Percentiles rank a stretch among this genome's conserved stretches.
Evolutionary conservation across 2,329 filamentous ascomycete species (phyloP).

Genomic region (Aschersonia sp.): DNA sequence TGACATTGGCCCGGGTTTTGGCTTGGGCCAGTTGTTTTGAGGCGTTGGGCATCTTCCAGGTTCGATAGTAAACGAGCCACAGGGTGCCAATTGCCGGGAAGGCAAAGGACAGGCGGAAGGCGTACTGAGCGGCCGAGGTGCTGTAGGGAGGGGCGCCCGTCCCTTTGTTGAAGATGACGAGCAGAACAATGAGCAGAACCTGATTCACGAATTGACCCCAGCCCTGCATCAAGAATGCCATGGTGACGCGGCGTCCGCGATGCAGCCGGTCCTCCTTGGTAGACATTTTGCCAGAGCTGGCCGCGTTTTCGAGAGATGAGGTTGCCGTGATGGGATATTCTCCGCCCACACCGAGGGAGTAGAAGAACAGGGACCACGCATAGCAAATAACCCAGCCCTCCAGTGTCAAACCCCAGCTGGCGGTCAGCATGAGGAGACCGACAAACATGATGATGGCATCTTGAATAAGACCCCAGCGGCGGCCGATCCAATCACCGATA

Average conservation of each 20-base stretch:
- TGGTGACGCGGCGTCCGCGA: slow-evolving; percentile 88
- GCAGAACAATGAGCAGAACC: slow-evolving; percentile 69
- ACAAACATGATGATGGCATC: slow-evolving; percentile 89
- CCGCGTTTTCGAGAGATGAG: slow-evolving; percentile 82
- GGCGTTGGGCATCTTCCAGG: slow-evolving; percentile 83
- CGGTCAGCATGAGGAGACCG: slow-evolving; percentile 81
- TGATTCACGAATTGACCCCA: slow-evolving; percentile 97
- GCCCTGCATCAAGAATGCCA: slow-evolving; percentile 94
- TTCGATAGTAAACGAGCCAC: slow-evolving; percentile 93
- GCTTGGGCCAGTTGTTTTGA: slow-evolving; percentile 67
- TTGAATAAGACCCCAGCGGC: slow-evolving; percentile 90
- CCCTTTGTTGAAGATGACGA: slow-evolving; percentile 79
- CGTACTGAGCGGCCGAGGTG: slow-evolving; percentile 66
- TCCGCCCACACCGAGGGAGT: slow-evolving; percentile 52
- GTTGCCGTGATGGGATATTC: slow-evolving; percentile 97
- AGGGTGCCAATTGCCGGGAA: slow-evolving; percentile 81
- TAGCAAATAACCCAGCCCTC: slow-evolving; percentile 98
- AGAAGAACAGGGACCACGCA: slow-evolving; percentile 83
- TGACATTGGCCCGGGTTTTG: slow-evolving; percentile 78
- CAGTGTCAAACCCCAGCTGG: slow-evolving; percentile 72
- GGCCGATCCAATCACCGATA: slow-evolving; percentile 63
- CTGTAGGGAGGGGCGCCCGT: slow-evolving; percentile 63
- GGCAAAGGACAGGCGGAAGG: slow-evolving; percentile 84
- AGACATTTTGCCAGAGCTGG: slow-evolving; percentile 73
- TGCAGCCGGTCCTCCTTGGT: slow-evolving; percentile 88